phyloP scores from a whole-genome alignment of 495 filamentous ascomycete species.

The Cercophora scortea region DNA sequence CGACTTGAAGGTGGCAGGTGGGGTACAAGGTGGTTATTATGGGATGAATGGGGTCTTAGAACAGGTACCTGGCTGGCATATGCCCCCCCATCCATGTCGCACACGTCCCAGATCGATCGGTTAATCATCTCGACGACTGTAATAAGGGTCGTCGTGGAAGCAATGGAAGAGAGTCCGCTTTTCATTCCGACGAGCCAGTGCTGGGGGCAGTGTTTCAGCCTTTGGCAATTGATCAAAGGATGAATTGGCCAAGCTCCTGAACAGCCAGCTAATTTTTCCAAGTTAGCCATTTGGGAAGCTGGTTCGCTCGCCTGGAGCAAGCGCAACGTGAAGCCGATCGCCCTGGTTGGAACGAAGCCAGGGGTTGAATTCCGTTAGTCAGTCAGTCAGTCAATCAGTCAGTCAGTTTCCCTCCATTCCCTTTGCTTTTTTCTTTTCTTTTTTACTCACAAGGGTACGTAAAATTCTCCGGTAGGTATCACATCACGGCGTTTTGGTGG shows the following conservation, averaged over 20 bases:
- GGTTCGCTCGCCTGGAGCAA: conserved; percentile 5
- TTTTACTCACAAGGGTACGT: too few species aligned
- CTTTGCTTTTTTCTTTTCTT: too few species aligned
- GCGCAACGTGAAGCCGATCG: conserved; percentile 7
- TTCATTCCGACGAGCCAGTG: conserved; percentile 24
- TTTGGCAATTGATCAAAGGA: conserved; percentile 30
- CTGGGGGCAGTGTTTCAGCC: conserved; percentile 31
- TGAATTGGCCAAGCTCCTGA: conserved; percentile 26
- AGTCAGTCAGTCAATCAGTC: too few species aligned
- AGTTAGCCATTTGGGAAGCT: conserved; percentile 16
- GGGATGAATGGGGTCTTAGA: conserved; percentile 19
- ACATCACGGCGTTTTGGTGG: too few species aligned
- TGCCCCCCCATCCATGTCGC: conserved; percentile 9
- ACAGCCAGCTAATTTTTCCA: conserved; percentile 24
- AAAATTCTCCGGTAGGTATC: too few species aligned
- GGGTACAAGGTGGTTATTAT: conserved; percentile 19
- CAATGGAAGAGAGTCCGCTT: conserved; percentile 21
- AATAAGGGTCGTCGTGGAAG: conserved; percentile 16
- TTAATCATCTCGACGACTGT: conserved; percentile 21
- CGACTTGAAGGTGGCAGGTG: conserved; percentile 7
- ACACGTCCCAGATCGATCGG: conserved; percentile 20
- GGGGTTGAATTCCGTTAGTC: too few species aligned
- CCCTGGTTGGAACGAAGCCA: not conserved
- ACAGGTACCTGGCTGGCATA: conserved; percentile 14
- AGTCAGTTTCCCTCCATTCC: too few species aligned